A percentile compares a stretch with the other conserved stretches of the same genome.
Conservation (phyloP, 2,329 filamentous ascomycete species). For the Tolypocladium sp. region DNA sequence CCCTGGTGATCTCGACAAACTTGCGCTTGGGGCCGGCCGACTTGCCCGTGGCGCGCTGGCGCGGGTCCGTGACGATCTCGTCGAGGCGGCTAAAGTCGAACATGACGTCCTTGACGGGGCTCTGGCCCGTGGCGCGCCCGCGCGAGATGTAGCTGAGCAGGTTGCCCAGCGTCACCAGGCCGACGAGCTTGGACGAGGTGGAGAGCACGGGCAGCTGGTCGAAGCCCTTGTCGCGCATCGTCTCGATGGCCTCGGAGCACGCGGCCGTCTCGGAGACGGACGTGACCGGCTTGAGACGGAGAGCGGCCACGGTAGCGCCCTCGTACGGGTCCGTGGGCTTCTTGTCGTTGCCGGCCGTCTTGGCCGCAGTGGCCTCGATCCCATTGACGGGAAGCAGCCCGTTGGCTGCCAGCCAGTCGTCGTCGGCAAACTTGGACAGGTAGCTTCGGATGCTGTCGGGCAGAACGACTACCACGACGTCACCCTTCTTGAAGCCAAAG, state of each 20-base stretch:
- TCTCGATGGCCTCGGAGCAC: conserved; percentile 86
- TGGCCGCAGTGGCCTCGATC: conserved; percentile 36
- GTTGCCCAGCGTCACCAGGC: conserved; percentile 90
- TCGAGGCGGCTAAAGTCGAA: conserved; percentile 86
- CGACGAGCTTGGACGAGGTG: conserved; percentile 64
- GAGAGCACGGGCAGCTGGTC: conserved; percentile 91
- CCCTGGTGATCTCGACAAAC: conserved; percentile 90
- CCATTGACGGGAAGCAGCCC: conserved; percentile 64
- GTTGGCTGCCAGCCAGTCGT: conserved; percentile 97
- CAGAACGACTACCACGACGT: conserved; percentile 82
- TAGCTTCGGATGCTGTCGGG: conserved; percentile 97
- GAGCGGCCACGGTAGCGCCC: conserved; percentile 68
- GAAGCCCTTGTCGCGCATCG: conserved; percentile 96
- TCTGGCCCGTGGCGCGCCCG: conserved; percentile 66
- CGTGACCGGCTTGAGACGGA: conserved; percentile 89
- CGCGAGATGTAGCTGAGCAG: conserved; percentile 82
- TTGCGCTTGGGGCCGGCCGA: conserved; percentile 45
- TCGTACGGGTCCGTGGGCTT: conserved; percentile 58
- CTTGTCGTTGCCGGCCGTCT: conserved; percentile 24
- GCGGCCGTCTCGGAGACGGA: conserved; percentile 63
- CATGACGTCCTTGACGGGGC: conserved; percentile 81
- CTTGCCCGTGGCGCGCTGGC: conserved; percentile 42
- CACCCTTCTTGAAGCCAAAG: conserved; percentile 66
- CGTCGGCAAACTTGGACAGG: conserved; percentile 95
- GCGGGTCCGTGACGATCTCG: conserved; percentile 84